phyloP scores from a whole-genome alignment of 768 basidiomycete species.

The Amanita inopinata region DNA sequence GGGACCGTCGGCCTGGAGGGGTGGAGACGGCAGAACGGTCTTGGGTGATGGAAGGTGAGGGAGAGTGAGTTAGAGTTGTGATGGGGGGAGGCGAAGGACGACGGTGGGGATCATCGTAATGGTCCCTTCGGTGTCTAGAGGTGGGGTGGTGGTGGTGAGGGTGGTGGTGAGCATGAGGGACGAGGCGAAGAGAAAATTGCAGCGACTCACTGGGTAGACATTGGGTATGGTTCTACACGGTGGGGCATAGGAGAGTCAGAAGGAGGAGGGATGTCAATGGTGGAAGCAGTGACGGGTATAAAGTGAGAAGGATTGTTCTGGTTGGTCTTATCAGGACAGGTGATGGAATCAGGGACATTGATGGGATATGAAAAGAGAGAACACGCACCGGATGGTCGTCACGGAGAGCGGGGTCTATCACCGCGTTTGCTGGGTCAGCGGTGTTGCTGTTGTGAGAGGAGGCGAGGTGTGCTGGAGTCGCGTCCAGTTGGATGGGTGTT shows the following conservation, averaged over 20 bases:
- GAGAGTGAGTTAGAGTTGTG: constrained; percentile 9
- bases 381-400: constrained; percentile 27
- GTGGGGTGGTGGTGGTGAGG: constrained; percentile 17
- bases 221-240: constrained; percentile 32
- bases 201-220: constrained; percentile 23
- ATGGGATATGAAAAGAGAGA: constrained; percentile 20
- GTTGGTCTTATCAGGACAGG: constrained; percentile 18
- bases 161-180: constrained; percentile 10
- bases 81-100: constrained; percentile 10
- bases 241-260: constrained; percentile 34
- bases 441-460: background rate
- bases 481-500: background rate
- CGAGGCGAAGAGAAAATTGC: constrained; percentile 11
- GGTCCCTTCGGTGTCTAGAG: constrained; percentile 22
- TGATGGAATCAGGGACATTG: constrained; percentile 26
- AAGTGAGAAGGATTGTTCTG: background rate
- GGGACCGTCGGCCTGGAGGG: constrained; percentile 4
- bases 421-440: constrained; percentile 10
- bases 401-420: constrained; percentile 22
- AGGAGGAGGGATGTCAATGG: constrained; percentile 12
- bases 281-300: constrained; percentile 12
- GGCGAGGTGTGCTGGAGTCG: background rate
- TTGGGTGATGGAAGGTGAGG: constrained; percentile 8
- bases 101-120: constrained; percentile 12
- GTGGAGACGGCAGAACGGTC: constrained; percentile 10